phyloP scores from a whole-genome alignment of 805 yeast genomes.

The Wickerhamiella australiensis region DNA sequence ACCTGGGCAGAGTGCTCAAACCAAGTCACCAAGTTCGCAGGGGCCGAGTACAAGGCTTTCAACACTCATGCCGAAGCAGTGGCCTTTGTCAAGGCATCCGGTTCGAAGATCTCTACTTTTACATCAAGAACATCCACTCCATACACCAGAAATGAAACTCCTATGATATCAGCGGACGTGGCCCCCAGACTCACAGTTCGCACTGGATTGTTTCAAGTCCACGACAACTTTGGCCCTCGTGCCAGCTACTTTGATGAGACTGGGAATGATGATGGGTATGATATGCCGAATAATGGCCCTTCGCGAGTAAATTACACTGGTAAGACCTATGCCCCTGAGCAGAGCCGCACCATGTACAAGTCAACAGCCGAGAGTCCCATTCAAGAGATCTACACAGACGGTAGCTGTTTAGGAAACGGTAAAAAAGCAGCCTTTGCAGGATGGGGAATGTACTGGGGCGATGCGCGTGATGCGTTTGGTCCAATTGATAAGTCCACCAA shows the following conservation, averaged over 20 bases:
- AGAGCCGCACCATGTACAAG: neutral
- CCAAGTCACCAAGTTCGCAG: slow-evolving; percentile 44
- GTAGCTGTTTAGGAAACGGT: slow-evolving; percentile 37
- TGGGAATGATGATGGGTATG: no score
- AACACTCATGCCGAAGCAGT: slow-evolving; percentile 12
- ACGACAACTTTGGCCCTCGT: no score
- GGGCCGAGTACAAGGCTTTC: slow-evolving; percentile 50
- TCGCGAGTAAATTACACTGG: no score
- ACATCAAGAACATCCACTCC: no score
- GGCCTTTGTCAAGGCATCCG: neutral
- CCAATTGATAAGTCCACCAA: slow-evolving; percentile 50
- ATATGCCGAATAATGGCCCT: no score
- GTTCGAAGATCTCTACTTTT: no score
- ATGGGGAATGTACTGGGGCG: slow-evolving; percentile 63
- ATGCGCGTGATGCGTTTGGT: slow-evolving; percentile 42
- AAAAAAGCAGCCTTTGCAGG: slow-evolving; percentile 40
- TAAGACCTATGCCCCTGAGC: no score
- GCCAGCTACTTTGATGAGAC: no score
- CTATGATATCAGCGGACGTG: no score
- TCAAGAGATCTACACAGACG: slow-evolving; percentile 5
- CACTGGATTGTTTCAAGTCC: no score
- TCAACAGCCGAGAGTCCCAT: neutral
- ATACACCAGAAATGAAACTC: no score
- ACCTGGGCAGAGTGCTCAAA: slow-evolving; percentile 41
- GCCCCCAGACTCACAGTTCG: no score